These are phyloP conservation scores for Botrytis cinerea DNA, from an alignment of 2,329 filamentous ascomycete species.

Conservation along the genomic window DNA sequence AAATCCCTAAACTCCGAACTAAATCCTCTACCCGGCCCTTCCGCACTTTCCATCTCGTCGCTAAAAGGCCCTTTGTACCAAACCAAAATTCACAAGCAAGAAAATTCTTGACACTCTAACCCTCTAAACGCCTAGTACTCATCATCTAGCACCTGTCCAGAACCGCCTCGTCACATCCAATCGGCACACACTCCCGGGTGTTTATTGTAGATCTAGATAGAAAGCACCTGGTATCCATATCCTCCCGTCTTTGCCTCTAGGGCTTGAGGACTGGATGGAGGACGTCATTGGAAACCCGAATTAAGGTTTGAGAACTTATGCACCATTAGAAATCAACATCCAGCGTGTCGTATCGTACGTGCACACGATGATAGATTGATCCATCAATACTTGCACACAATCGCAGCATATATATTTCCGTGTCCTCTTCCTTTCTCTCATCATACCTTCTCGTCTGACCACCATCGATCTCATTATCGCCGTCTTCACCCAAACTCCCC, in stretches of 20 bases:
- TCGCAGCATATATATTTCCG: neutral
- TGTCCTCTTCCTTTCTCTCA: neutral
- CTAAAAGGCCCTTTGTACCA: neutral
- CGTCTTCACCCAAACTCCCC: neutral
- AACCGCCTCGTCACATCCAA: neutral
- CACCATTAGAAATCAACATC: neutral
- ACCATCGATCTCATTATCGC: neutral
- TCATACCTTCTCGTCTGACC: neutral
- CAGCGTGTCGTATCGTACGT: neutral
- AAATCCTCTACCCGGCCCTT: neutral
- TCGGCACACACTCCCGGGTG: neutral
- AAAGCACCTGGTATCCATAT: neutral
- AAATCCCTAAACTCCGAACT: neutral
- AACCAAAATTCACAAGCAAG: neutral
- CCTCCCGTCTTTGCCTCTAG: neutral
- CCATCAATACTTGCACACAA: neutral
- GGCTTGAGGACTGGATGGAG: neutral
- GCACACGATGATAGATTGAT: neutral
- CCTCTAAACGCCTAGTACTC: neutral
- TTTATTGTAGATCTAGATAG: neutral
- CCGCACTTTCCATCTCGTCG: neutral
- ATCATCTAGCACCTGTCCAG: neutral
- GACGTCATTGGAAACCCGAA: neutral
- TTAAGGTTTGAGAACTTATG: slow-evolving; percentile 3
- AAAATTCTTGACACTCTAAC: neutral